phyloP scores from a whole-genome alignment of 2,329 filamentous ascomycete genomes.

The Thielaviopsis musarum region DNA sequence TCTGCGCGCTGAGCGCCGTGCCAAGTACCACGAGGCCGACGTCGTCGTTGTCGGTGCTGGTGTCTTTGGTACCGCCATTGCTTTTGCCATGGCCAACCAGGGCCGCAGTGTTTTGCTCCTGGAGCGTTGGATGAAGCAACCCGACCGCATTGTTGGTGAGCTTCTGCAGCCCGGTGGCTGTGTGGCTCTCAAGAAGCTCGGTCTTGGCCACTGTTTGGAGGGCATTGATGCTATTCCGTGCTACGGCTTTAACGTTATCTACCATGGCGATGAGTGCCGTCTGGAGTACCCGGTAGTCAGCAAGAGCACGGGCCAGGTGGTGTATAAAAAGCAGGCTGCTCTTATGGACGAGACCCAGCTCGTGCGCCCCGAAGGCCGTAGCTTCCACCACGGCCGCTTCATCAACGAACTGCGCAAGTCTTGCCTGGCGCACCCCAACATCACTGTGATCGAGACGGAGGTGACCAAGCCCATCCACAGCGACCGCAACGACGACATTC shows the following conservation, averaged over 20 bases:
- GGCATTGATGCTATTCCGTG: slow-evolving; percentile 74
- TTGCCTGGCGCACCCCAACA: slow-evolving; percentile 60
- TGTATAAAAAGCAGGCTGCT: slow-evolving; percentile 18
- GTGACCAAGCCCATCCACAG: slow-evolving; percentile 60
- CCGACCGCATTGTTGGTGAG: slow-evolving; percentile 91
- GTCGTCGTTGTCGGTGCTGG: slow-evolving; percentile 87
- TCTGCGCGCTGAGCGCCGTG: not conserved
- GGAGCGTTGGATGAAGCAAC: slow-evolving; percentile 78
- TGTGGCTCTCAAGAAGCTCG: slow-evolving; percentile 60
- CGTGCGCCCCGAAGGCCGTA: slow-evolving; percentile 48
- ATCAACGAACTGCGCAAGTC: slow-evolving; percentile 65
- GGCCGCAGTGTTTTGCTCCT: slow-evolving; percentile 81
- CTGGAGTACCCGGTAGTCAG: slow-evolving; percentile 64
- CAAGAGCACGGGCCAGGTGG: slow-evolving; percentile 24
- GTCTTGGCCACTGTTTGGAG: slow-evolving; percentile 67
- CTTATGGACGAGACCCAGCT: slow-evolving; percentile 20
- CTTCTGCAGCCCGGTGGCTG: slow-evolving; percentile 86
- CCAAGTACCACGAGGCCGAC: slow-evolving; percentile 49
- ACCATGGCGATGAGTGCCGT: slow-evolving; percentile 52
- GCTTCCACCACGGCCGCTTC: slow-evolving; percentile 91
- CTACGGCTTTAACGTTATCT: slow-evolving; percentile 76
- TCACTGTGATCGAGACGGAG: slow-evolving; percentile 82
- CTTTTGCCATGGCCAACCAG: slow-evolving; percentile 71
- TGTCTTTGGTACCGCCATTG: slow-evolving; percentile 73
- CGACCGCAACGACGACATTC: slow-evolving; percentile 49